Conservation (phyloP, 2,329 filamentous ascomycete species). For the Didymosphaeria variabile region DNA sequence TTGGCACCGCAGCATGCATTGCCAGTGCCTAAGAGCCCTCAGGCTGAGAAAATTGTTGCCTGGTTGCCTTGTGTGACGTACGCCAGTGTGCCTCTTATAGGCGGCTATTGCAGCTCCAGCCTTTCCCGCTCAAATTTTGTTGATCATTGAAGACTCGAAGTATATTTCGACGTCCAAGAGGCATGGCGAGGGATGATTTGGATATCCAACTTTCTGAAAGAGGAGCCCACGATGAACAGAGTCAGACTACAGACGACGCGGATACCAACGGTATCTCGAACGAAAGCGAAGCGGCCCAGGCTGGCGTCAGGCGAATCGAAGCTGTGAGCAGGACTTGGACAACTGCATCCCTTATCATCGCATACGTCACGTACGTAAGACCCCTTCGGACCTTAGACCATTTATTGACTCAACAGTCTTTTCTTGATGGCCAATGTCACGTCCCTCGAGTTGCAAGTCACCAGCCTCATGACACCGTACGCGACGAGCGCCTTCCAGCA, state of each 20-base stretch:
- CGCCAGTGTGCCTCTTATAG: background rate
- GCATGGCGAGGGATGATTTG: background rate
- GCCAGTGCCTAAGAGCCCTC: background rate
- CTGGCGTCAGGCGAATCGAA: slow-evolving; percentile 60
- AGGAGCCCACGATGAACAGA: background rate
- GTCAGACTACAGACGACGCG: background rate
- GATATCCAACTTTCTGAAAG: background rate
- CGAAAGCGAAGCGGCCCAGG: slow-evolving; percentile 43
- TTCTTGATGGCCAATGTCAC: slow-evolving; percentile 71
- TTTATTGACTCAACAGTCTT: slow-evolving; percentile 26
- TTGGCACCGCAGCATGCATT: background rate
- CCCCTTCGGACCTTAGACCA: slow-evolving; percentile 8
- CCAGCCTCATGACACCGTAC: slow-evolving; percentile 68
- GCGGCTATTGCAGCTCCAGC: background rate
- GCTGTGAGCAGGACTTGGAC: slow-evolving; percentile 61
- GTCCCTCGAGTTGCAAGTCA: slow-evolving; percentile 72
- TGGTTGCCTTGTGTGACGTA: background rate
- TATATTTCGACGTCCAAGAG: background rate
- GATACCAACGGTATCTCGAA: background rate
- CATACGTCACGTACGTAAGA: slow-evolving; percentile 54
- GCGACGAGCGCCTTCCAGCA: slow-evolving; percentile 71
- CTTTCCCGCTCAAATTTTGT: background rate
- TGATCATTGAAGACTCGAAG: background rate
- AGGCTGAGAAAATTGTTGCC: background rate
- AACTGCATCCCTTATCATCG: slow-evolving; percentile 55